phyloP scores from a whole-genome alignment of 148 eudicot species.

The Rhododendron ferrugineum region DNA sequence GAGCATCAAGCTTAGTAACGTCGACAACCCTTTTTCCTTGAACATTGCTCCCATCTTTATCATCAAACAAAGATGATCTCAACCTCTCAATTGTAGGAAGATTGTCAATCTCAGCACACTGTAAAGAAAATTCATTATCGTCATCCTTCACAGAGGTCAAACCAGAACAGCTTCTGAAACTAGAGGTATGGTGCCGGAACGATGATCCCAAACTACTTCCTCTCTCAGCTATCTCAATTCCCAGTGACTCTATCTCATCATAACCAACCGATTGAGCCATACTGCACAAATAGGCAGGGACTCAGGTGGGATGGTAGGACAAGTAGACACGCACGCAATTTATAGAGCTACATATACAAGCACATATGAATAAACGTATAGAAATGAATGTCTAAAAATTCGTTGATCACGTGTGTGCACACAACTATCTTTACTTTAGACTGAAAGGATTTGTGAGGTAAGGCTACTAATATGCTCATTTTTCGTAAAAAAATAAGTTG shows the following conservation, averaged over 20 bases:
- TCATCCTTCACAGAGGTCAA: slow-evolving; percentile 26
- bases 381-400: neutral
- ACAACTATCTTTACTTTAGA: neutral
- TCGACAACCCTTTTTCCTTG: slow-evolving; percentile 51
- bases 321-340: neutral
- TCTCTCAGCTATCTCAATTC: slow-evolving; percentile 34
- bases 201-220: slow-evolving; percentile 46
- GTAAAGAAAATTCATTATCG: slow-evolving; percentile 31
- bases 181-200: slow-evolving; percentile 24
- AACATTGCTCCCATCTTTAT: slow-evolving; percentile 22
- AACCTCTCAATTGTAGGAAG: slow-evolving; percentile 67
- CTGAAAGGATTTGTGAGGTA: neutral
- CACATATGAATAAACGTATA: neutral
- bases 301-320: neutral
- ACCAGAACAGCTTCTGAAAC: slow-evolving; percentile 32
- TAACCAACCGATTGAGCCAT: slow-evolving; percentile 38
- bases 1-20: slow-evolving; percentile 61
- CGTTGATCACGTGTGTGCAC: neutral
- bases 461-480: slow-evolving; percentile 7
- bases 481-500: neutral
- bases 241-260: slow-evolving; percentile 36
- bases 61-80: slow-evolving; percentile 59
- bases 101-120: slow-evolving; percentile 64
- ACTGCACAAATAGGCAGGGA: neutral
- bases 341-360: neutral